Evolutionary conservation across 2,329 filamentous ascomycete species (phyloP).

Genomic region (Penicillium sp.): DNA sequence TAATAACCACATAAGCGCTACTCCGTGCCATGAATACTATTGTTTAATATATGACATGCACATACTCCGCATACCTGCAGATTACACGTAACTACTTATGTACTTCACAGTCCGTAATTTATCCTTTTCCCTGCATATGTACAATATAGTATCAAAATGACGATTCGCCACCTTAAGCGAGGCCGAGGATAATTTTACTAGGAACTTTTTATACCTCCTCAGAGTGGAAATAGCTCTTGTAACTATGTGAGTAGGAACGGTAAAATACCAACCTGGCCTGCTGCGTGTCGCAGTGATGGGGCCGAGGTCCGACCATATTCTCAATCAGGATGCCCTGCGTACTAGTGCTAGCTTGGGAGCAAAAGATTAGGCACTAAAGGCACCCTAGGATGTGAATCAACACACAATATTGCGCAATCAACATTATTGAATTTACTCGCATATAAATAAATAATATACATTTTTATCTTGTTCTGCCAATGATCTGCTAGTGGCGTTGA

Average conservation of each 20-base stretch:
- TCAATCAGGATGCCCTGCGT: neutral
- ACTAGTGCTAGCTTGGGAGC: neutral
- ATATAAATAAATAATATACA: neutral
- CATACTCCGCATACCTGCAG: neutral
- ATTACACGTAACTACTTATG: too few species aligned
- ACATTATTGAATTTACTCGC: neutral
- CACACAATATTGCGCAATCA: neutral
- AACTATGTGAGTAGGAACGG: neutral
- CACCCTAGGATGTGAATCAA: neutral
- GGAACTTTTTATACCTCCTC: neutral
- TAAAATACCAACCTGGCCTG: neutral
- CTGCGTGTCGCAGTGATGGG: neutral
- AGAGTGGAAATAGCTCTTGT: neutral
- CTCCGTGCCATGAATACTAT: neutral
- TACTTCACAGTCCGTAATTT: neutral
- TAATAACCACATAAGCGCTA: neutral
- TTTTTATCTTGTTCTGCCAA: neutral
- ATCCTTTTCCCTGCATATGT: neutral
- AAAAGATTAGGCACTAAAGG: neutral
- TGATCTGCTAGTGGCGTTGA: neutral
- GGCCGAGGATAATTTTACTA: neutral
- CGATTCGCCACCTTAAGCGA: neutral
- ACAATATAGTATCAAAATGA: too few species aligned
- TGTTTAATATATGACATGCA: neutral
- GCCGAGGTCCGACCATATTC: neutral